Conservation (phyloP, 306 rosid species). For the Quercus agrifolia region DNA sequence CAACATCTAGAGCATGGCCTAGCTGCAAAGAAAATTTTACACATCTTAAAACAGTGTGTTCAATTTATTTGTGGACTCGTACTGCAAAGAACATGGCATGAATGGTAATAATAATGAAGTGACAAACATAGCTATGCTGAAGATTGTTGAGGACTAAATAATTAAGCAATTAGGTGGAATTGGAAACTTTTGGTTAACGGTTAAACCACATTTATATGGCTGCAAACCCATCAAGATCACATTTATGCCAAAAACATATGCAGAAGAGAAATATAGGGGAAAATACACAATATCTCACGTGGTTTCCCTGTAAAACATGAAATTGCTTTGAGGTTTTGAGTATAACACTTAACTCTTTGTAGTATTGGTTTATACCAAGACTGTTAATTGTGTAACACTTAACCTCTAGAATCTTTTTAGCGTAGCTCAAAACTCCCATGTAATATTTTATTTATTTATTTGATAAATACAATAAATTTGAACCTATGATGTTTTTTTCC, state of each 20-base stretch:
- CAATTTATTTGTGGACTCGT: background rate
- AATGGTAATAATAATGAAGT: background rate
- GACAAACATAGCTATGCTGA: background rate
- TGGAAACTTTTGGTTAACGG: background rate
- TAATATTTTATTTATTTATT: too few relatives aligned
- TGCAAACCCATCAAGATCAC: background rate
- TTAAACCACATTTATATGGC: background rate
- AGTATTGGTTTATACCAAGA: too few relatives aligned
- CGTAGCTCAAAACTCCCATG: too few relatives aligned
- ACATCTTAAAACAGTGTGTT: constrained; percentile 14
- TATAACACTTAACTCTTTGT: too few relatives aligned
- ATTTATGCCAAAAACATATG: background rate
- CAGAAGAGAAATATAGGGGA: background rate
- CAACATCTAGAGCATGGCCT: constrained; percentile 52
- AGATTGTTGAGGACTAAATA: background rate
- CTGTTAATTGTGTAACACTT: too few relatives aligned
- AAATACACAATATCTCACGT: too few relatives aligned
- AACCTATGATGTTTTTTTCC: too few relatives aligned
- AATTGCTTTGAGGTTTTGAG: too few relatives aligned
- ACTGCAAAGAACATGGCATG: background rate
- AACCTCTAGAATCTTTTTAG: too few relatives aligned
- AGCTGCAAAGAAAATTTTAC: constrained; percentile 37
- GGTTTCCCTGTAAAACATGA: too few relatives aligned
- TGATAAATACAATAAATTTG: too few relatives aligned
- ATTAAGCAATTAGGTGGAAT: background rate